Conservation (phyloP, 108 stramenopile genomes). For the Pseudonitzschia multiseries region DNA sequence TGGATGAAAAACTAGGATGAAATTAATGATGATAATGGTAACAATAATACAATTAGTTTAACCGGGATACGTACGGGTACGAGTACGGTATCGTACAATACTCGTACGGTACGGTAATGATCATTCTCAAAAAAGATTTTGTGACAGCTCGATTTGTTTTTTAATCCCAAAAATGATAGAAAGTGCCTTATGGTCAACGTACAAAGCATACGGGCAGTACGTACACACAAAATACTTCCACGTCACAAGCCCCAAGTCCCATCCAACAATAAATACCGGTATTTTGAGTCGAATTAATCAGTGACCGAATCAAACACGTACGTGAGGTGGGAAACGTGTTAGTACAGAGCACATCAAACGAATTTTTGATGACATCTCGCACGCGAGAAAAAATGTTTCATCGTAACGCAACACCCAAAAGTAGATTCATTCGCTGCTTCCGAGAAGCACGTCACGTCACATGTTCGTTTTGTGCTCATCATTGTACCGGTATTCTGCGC, state of each 20-base stretch:
- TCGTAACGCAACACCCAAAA: background rate
- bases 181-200: background rate
- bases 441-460: too few relatives aligned
- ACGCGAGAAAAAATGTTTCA: background rate
- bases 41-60: too few relatives aligned
- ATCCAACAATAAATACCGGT: background rate
- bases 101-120: too few relatives aligned
- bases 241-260: background rate
- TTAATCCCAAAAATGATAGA: too few relatives aligned
- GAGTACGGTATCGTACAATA: too few relatives aligned
- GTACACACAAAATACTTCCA: background rate
- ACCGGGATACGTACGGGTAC: too few relatives aligned
- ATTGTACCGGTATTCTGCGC: background rate
- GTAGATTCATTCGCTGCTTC: background rate
- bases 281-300: background rate
- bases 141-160: too few relatives aligned
- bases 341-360: background rate
- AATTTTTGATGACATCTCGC: background rate
- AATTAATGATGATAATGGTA: too few relatives aligned
- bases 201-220: background rate
- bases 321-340: constrained; percentile 1
- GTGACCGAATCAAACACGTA: background rate
- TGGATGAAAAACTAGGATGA: too few relatives aligned
- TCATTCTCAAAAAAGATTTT: too few relatives aligned
- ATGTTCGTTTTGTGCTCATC: background rate